A percentile compares a stretch with the other conserved stretches of the same genome.
Evolutionary conservation across 805 yeast genomes (phyloP).

Genomic region (Groenewaldozyma tartarivorans): DNA sequence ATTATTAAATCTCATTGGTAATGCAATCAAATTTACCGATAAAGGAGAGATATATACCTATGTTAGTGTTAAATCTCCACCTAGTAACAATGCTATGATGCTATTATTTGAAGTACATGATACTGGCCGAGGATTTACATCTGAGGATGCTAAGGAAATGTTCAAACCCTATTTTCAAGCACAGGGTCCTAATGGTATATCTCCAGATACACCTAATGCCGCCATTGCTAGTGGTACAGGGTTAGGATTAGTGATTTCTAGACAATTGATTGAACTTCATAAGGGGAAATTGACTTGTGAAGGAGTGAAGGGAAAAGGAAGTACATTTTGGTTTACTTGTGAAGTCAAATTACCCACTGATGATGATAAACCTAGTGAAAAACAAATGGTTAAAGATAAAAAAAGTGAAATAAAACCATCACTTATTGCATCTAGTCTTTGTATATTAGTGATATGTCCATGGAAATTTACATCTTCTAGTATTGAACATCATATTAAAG

Average conservation of each 20-base stretch:
- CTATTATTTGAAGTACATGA: conserved; percentile 25
- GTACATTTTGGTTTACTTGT: conserved; percentile 23
- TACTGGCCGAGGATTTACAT: conserved; percentile 28
- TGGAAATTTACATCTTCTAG: conserved; percentile 19
- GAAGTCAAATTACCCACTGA: conserved; percentile 21
- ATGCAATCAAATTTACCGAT: conserved; percentile 28
- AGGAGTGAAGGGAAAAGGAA: conserved; percentile 24
- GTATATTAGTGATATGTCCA: conserved; percentile 22
- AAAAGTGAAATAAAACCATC: conserved; percentile 1
- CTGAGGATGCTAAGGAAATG: conserved; percentile 23
- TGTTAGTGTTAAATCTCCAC: conserved; percentile 11
- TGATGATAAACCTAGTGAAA: conserved; percentile 16
- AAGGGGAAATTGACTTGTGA: conserved; percentile 24
- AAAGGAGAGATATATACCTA: conserved; percentile 25
- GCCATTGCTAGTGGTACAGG: conserved; percentile 22
- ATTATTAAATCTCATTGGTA: conserved; percentile 26
- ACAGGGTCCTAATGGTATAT: conserved; percentile 6
- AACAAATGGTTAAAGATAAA: conserved; percentile 12
- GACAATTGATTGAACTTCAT: conserved; percentile 27
- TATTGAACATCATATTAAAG: conserved; percentile 22
- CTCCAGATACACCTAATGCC: neutral
- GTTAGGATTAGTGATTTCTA: conserved; percentile 27
- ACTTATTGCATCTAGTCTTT: conserved; percentile 5
- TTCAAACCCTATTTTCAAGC: conserved; percentile 29
- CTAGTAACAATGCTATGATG: conserved; percentile 10